Evolutionary conservation across 2,329 filamentous ascomycete genomes (phyloP).

Genomic region (Diaporthe humulicola): DNA sequence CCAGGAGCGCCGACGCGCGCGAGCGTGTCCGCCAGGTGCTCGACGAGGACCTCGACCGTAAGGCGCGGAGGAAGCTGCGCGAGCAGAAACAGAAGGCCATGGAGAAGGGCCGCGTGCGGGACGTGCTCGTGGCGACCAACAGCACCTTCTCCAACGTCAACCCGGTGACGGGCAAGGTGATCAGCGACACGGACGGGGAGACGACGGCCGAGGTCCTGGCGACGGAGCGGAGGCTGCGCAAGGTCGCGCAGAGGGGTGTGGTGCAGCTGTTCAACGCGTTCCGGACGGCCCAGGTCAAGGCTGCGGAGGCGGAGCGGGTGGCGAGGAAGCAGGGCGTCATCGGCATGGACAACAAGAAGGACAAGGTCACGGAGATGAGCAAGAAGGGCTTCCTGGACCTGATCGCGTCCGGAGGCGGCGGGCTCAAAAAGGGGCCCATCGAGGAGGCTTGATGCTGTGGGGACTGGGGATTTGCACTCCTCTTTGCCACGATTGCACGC

Average conservation of each 20-base stretch:
- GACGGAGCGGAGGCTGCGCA: conserved; percentile 83
- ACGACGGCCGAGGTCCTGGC: conserved; percentile 72
- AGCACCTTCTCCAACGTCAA: conserved; percentile 58
- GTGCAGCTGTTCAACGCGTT: conserved; percentile 98
- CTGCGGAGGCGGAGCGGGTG: conserved; percentile 79
- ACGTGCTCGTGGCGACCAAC: conserved; percentile 76
- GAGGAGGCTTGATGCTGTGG: conserved; percentile 63
- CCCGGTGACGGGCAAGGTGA: conserved; percentile 57
- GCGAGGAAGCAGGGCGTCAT: conserved; percentile 80
- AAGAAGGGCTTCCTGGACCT: conserved; percentile 96
- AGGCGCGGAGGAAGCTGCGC: conserved; percentile 82
- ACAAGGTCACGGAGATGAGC: conserved; percentile 94
- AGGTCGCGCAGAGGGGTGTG: conserved; percentile 93
- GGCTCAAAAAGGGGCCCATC: conserved; percentile 69
- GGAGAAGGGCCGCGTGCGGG: conserved; percentile 89
- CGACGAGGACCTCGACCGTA: conserved; percentile 84
- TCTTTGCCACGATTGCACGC: conserved; percentile 14
- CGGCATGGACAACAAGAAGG: conserved; percentile 83
- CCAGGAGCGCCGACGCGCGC: conserved; percentile 81
- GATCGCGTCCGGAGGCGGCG: conserved; percentile 77
- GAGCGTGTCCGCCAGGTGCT: conserved; percentile 79
- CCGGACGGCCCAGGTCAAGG: conserved; percentile 90
- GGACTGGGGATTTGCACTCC: not conserved
- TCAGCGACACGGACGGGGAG: conserved; percentile 54
- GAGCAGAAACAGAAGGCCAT: conserved; percentile 83